Percentiles rank a stretch among this genome's conserved stretches.
phyloP scores from a whole-genome alignment of 2,329 filamentous ascomycete genomes.

The Stachybotrys chlorohalonatus region DNA sequence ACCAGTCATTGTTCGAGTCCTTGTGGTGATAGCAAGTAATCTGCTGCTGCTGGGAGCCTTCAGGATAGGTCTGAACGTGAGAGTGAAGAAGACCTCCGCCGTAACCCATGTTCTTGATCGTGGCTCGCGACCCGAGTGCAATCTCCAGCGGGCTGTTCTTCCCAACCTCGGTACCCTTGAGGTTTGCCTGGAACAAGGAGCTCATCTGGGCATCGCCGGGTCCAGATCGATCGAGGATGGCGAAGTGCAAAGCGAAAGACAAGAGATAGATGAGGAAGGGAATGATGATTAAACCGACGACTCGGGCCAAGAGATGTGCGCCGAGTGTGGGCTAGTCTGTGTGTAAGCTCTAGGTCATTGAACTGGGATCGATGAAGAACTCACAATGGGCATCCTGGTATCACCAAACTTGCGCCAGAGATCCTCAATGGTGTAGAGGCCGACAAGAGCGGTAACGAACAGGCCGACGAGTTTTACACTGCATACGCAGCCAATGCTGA shows the following conservation, averaged over 20 bases:
- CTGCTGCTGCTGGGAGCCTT: slow-evolving; percentile 90
- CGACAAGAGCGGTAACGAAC: slow-evolving; percentile 90
- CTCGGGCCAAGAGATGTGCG: slow-evolving; percentile 70
- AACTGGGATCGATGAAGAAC: slow-evolving; percentile 12
- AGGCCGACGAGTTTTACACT: slow-evolving; percentile 98
- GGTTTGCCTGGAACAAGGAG: slow-evolving; percentile 95
- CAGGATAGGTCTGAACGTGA: slow-evolving; percentile 91
- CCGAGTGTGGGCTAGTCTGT: slow-evolving; percentile 47
- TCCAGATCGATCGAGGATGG: slow-evolving; percentile 85
- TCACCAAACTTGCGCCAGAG: slow-evolving; percentile 98
- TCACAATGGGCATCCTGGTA: slow-evolving; percentile 76
- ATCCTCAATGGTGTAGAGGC: slow-evolving; percentile 91
- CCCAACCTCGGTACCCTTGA: slow-evolving; percentile 87
- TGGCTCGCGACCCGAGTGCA: slow-evolving; percentile 79
- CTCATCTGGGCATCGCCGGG: slow-evolving; percentile 99
- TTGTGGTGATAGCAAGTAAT: slow-evolving; percentile 99
- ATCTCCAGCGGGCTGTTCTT: slow-evolving; percentile 91
- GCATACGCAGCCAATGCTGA: slow-evolving; percentile 96
- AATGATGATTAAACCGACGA: slow-evolving; percentile 79
- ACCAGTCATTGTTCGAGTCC: slow-evolving; percentile 99
- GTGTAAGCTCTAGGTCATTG: slow-evolving; percentile 4
- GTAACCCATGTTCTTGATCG: slow-evolving; percentile 99
- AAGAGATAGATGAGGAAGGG: slow-evolving; percentile 90
- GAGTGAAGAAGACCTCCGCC: slow-evolving; percentile 93
- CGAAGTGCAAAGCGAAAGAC: slow-evolving; percentile 91